Base-by-base conservation (phyloP, 2,329 filamentous ascomycete genomes). In the Zymoseptoria passerinii region DNA sequence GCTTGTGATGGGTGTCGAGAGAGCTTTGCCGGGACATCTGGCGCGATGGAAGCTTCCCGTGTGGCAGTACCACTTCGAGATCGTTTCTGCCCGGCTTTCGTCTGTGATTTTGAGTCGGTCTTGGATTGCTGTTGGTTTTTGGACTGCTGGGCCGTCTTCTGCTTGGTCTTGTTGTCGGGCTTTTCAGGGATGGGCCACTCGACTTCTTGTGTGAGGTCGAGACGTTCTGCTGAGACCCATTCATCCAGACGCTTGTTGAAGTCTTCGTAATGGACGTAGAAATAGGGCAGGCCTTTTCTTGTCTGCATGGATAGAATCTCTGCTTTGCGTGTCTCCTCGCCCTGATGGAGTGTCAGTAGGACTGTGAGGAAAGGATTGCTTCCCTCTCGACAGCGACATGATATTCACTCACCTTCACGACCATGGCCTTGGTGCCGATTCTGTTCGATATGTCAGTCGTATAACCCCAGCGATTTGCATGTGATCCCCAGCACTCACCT, bases 191-290 rank as follows among this genome's bases (percentile, higher is more conserved):
- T 87, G 19, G 94, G 94, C 92, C 94, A 99, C 76, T 99, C 94
- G 56, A 99, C 94, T 68, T 96, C 92, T 65, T 90, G 86, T 1
- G 82, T 80, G 58, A 99, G 86, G 72, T 97, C 90, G 65, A 99
- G 90, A 40, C 94, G 84, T 40, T 83, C 80, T 28, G 88, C 83
- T 1, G 88, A 81, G 8, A 99, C 86, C 94, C 94, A 99, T 79
- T 99, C 94, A 67, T 86, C 83, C 29, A 86, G 77, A 78, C 84
- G 84, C 68, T 97, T 97, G 77, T 97, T 97, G 83, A 96, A 97
- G 70, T 95, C 95, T 71, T 96, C 90, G 73, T 96, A 97, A 74
- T 97, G 95, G 69, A 95, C 95, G 74, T 96, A 96, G 71, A 92
- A 96, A 57, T 89, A 88, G 48, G 90, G 87, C 16, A 88, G 87